A percentile compares a stretch with the other conserved stretches of the same genome.
Evolutionary conservation across 2,329 filamentous ascomycete species (phyloP).

Genomic region (Curvularia spicifera): DNA sequence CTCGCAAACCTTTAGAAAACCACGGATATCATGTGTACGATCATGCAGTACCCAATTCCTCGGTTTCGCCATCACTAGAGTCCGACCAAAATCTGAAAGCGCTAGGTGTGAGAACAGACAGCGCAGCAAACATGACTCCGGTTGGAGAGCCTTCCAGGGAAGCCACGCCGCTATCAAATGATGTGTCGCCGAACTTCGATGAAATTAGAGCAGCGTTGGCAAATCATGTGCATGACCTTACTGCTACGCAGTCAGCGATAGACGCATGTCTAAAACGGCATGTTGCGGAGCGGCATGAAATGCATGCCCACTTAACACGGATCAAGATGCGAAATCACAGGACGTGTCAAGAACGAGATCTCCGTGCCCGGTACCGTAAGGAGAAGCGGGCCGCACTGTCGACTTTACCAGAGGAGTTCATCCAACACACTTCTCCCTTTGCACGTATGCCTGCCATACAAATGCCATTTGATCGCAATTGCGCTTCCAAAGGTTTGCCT

Average conservation of each 20-base stretch:
- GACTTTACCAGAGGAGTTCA: constrained; percentile 15
- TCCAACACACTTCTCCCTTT: constrained; percentile 35
- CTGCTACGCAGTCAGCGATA: constrained; percentile 13
- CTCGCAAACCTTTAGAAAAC: background rate
- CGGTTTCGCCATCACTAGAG: background rate
- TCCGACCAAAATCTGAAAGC: background rate
- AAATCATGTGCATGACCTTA: constrained; percentile 17
- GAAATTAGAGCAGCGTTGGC: background rate
- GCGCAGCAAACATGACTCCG: background rate
- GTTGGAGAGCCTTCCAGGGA: background rate
- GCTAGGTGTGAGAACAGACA: background rate
- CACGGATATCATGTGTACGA: background rate
- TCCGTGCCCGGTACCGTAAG: constrained; percentile 15
- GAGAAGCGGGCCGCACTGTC: background rate
- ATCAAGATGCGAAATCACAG: constrained; percentile 30
- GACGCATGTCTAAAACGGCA: constrained; percentile 23
- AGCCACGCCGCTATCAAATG: background rate
- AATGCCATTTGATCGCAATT: constrained; percentile 11
- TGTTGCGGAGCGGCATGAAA: constrained; percentile 19
- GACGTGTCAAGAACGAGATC: constrained; percentile 28
- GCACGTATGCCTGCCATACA: constrained; percentile 28
- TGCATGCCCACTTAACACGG: constrained; percentile 26
- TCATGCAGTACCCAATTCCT: background rate
- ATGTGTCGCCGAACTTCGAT: background rate
- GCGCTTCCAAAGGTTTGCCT: background rate